Evolutionary conservation across 1,139 yeast species (phyloP), one percentile per base, ranked within the genome.

Genomic region (Yamadazyma dushanensis): DNA sequence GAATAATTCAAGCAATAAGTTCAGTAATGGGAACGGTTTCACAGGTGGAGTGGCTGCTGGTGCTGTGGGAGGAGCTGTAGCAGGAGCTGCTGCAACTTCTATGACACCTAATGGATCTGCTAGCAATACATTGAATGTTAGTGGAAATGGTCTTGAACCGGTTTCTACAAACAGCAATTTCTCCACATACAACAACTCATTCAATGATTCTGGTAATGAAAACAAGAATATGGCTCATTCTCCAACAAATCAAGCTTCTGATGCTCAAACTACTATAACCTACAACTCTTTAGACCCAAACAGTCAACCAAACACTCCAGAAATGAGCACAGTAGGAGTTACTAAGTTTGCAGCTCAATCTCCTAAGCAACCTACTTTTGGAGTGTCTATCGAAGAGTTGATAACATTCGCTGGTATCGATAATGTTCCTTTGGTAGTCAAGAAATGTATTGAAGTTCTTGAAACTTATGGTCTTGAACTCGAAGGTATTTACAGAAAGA

Each of bases 371-470:
- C 80, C 80, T 11, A 83, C 90, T 0, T 90, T 85, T 63, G 97
- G 96, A 0, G 79, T 81, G 0, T 81, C 95, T 0, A 70, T 92
- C 15, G 95, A 85, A 45, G 79, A 76, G 8, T 64, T 87, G 33
- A 78, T 89, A 17, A 83, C 82, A 43, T 80, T 75, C 49, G 96
- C 95, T 42, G 96, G 76, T 3, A 63, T 88, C 36, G 95, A 87
- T 47, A 83, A 87, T 58, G 96, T 90, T 3, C 97, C 98, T 1
- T 73, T 86, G n/a, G 76, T 90, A 32, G 97, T 90, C 8, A 82
- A 83, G 47, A 87, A 83, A 53, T 90, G 97, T 66, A 84, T 90
- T 36, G 84, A 83, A 45, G 83, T 90, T 7, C 79, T 92, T 30
- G 97, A 92, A 56, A 72, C 73, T 26, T 80, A 83, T 56, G 98